Evolutionary conservation across 2,329 filamentous ascomycete species (phyloP), one percentile per base, ranked within the genome.

Genomic region (Madurella fahalii): DNA sequence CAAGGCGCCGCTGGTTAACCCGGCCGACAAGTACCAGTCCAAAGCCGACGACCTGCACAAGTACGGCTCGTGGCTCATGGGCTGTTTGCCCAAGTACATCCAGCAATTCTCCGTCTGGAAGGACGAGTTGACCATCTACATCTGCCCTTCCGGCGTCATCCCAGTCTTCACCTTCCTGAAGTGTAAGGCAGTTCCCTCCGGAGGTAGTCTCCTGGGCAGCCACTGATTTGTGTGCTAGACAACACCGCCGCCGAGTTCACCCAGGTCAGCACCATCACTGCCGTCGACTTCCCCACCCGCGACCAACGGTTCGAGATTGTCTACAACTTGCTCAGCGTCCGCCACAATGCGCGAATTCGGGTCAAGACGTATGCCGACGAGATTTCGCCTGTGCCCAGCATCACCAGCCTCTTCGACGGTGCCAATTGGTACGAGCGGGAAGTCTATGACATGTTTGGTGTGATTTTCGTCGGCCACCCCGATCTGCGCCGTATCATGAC

Each of bases 21-120:
- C 93, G 37, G 83, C 89, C 72, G 94, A 97, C 80, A 95, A 94
- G 75, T 95, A 91, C 75, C 80, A 87, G 71, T 86, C 89, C 69
- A 94, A 93, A 77, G 84, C 89, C 64, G 89, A 95, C 63, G 82
- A 86, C 69, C 79, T 97, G 69, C 94, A 99, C 80, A 87, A 85
- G 68, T 99, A 99, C 70, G 94, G 94, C 67, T 85, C 95, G 69
- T 99, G 96, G 82, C 77, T 99, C 68, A 93, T 99, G 84, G 92
- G 91, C 64, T 95, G 90, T 73, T 76, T 99, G 68, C 95, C 94
- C 66, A 97, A 96, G 80, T 96, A 96, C 75, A 84, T 99, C 66
- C 95, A 99, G 78, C 94, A 99, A 77, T 97, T 97, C 78, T 95
- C 92, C 12, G 93, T 99, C 53, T 99, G 94, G 94, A 99, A 99